Percentiles rank a stretch among this genome's conserved stretches.
Evolutionary conservation across 495 filamentous ascomycete species (phyloP).

Genomic region (Niebla homalea): DNA sequence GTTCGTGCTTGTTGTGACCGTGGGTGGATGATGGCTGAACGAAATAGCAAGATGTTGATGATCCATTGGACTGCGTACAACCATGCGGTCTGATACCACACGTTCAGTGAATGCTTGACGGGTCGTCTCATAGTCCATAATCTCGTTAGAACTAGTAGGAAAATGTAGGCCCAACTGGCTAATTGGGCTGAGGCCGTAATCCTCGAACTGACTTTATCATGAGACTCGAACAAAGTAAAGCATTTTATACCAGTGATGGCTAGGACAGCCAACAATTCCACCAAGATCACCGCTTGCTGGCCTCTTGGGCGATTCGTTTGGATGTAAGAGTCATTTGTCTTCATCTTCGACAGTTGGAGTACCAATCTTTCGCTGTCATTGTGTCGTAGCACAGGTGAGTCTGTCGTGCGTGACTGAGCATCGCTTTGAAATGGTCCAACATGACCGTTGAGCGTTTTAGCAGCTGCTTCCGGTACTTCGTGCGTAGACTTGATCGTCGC

Average conservation of each 20-base stretch:
- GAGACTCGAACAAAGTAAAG: too few species aligned
- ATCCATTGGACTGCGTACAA: conserved; percentile 82
- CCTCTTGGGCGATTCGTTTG: conserved; percentile 64
- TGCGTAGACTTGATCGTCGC: conserved; percentile 29
- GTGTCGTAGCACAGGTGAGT: conserved; percentile 19
- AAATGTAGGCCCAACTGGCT: conserved; percentile 66
- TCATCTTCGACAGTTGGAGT: conserved; percentile 48
- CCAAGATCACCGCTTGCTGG: conserved; percentile 49
- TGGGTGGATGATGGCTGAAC: conserved; percentile 74
- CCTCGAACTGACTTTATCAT: conserved; percentile 1
- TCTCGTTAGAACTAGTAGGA: conserved; percentile 59
- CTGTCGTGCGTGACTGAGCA: conserved; percentile 40
- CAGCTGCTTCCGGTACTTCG: conserved; percentile 37
- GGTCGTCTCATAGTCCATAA: conserved; percentile 56
- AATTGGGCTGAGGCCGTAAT: conserved; percentile 53
- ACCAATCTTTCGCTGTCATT: conserved; percentile 56
- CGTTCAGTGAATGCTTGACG: conserved; percentile 41
- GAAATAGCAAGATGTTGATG: conserved; percentile 60
- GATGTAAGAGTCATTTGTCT: conserved; percentile 49
- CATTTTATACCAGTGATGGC: conserved; percentile 36
- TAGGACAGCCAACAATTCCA: conserved; percentile 64
- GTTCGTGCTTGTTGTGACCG: conserved; percentile 43
- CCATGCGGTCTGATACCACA: conserved; percentile 87
- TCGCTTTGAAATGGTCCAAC: conserved; percentile 19
- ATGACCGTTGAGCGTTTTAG: conserved; percentile 14